Conservation (phyloP, 495 filamentous ascomycete species). For the Ramalina intermedia region DNA sequence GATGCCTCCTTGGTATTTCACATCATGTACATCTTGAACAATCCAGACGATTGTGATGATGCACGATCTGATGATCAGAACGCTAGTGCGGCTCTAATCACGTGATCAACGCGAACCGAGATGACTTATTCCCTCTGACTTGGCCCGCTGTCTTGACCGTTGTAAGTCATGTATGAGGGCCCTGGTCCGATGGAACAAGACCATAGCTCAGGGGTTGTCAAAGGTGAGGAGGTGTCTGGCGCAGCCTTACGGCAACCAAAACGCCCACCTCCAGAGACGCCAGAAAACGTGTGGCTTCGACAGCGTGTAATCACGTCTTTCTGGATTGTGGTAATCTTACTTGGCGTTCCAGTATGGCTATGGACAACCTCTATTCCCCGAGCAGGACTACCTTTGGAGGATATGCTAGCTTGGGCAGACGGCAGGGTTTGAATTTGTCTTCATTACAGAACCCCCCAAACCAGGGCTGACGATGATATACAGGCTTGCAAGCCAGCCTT, state of each 20-base stretch:
- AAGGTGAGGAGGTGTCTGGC: too few relatives aligned
- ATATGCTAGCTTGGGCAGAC: conserved; percentile 88
- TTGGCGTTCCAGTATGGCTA: conserved; percentile 94
- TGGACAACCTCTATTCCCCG: conserved; percentile 91
- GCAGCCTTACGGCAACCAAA: not conserved
- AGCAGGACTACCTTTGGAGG: conserved; percentile 64
- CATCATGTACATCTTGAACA: too few relatives aligned
- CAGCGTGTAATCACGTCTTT: conserved; percentile 71
- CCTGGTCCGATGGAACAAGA: too few relatives aligned
- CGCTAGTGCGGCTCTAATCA: too few relatives aligned
- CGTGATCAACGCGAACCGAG: too few relatives aligned
- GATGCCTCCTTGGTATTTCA: too few relatives aligned
- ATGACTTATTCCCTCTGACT: too few relatives aligned
- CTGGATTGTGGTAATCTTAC: conserved; percentile 70
- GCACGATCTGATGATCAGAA: too few relatives aligned
- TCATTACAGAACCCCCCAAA: not conserved
- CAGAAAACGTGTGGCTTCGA: conserved; percentile 51
- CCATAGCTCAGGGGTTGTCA: too few relatives aligned
- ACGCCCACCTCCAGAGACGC: conserved; percentile 58
- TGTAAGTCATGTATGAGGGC: too few relatives aligned
- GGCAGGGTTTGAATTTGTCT: conserved; percentile 50
- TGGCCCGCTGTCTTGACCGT: too few relatives aligned
- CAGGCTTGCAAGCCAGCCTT: conserved; percentile 82
- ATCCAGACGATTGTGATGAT: too few relatives aligned
- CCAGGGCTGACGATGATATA: conserved; percentile 9